A percentile compares a stretch with the other conserved stretches of the same genome.
Evolutionary conservation across 2,329 filamentous ascomycete species (phyloP).

Genomic region (Cordyceps cicadae): DNA sequence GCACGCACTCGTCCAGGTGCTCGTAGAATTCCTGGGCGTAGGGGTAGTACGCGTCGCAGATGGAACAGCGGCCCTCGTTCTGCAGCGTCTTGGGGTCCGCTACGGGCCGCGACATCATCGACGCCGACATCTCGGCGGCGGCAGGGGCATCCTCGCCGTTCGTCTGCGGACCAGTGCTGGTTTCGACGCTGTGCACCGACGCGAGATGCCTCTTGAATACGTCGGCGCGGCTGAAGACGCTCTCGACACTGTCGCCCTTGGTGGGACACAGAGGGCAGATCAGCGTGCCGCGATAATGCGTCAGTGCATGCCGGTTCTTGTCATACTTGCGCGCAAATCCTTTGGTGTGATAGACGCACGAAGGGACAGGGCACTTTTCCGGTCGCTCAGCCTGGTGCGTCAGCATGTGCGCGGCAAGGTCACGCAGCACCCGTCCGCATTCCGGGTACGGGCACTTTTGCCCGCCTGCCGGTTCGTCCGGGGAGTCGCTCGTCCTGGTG

Average conservation of each 20-base stretch:
- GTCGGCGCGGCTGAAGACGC: conserved; percentile 77
- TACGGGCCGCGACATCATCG: conserved; percentile 5
- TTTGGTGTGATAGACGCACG: conserved; percentile 11
- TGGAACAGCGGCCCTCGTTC: conserved; percentile 62
- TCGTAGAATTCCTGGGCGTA: conserved; percentile 96
- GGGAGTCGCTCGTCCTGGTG: conserved; percentile 5
- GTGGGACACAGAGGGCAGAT: conserved; percentile 93
- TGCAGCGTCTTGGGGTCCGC: conserved; percentile 9
- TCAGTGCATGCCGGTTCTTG: conserved; percentile 92
- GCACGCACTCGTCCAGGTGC: conserved; percentile 67
- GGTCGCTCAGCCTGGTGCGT: conserved; percentile 91
- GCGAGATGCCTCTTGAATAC: conserved; percentile 96
- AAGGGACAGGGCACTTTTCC: conserved; percentile 36
- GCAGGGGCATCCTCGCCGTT: conserved; percentile 1
- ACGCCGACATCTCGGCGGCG: background rate
- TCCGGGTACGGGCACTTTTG: conserved; percentile 44
- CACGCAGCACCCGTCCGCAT: conserved; percentile 53
- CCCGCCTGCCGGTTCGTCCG: conserved; percentile 7
- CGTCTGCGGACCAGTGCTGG: background rate
- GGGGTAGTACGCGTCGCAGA: conserved; percentile 69
- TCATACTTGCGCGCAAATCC: conserved; percentile 57
- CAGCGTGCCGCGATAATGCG: conserved; percentile 97
- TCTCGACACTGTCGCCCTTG: conserved; percentile 70
- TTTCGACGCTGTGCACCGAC: conserved; percentile 81
- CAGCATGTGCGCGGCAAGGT: conserved; percentile 81